Evolutionary conservation across 257 asterid species (phyloP), one percentile per base, ranked within the genome.

Genomic region (Scutellaria barbata): DNA sequence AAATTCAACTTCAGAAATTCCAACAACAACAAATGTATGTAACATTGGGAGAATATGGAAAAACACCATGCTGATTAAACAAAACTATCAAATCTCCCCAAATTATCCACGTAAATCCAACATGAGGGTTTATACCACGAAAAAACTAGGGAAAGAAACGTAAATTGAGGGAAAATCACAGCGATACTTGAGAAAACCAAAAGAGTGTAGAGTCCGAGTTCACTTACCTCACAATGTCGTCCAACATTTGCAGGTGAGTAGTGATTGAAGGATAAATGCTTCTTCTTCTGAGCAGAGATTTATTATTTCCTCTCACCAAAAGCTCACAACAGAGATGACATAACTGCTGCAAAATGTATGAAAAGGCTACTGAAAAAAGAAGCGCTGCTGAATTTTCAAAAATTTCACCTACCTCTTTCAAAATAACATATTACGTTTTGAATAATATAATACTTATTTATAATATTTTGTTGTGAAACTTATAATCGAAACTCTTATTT

Each of bases 21-120:
- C 40, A 35, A 39, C 33, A 10, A 1, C 30, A 48, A 1, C 30
- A 12, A 6, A 64, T 12, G 4, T 30, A 30, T 30, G n/a, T 0
- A 30, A 30, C 35, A 30, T 30, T 30, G 35, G 35, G 35, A 22
- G 40, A 12, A 64, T 46, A 46, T 8, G 41, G 22, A 25, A 64
- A 45, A 40, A 64, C 22, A 12, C 11, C 62, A 25, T 10, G 46
- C 6, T 67, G 37, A 50, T 50, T 52, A 14, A 14, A 43, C 40
- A 18, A 53, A 53, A 39, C 5, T 11, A 54, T 2, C 65, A 68
- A 54, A 53, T 68, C 12, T 51, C 52, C n/a, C 39, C 52, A 17
- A 51, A 37, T 30, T 30, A 3, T 30, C 35, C 3, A 30, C 35
- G 35, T 11, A 39, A 12, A 53, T 37, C 5, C 39, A 50, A 10